Conservation (phyloP, 2,329 filamentous ascomycete species). For the Ascochyta pisi region DNA sequence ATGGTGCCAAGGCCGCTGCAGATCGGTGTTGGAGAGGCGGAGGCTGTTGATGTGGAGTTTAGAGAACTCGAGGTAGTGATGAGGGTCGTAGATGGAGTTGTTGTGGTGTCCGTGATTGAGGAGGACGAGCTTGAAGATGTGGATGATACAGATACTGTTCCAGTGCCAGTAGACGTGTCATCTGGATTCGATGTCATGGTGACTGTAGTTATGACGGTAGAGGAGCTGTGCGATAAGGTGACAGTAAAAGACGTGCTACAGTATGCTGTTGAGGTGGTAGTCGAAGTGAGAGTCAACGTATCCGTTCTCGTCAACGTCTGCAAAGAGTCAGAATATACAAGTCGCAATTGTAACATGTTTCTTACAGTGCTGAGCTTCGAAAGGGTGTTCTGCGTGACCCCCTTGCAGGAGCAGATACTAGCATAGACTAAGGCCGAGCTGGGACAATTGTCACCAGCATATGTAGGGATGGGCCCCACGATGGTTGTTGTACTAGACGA, state of each 20-base stretch:
- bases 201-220: conserved; percentile 5
- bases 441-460: conserved; percentile 28
- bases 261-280: background rate
- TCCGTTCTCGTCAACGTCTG: conserved; percentile 21
- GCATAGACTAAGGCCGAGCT: conserved; percentile 22
- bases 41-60: background rate
- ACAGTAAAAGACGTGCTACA: conserved; percentile 21
- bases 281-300: conserved; percentile 11
- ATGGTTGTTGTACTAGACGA: conserved; percentile 21
- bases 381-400: conserved; percentile 22
- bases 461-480: conserved; percentile 31
- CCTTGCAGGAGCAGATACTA: conserved; percentile 38
- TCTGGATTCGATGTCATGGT: conserved; percentile 1
- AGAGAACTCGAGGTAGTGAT: background rate
- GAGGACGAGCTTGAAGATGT: background rate
- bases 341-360: background rate
- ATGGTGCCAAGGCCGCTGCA: conserved; percentile 11
- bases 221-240: conserved; percentile 17
- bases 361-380: conserved; percentile 33
- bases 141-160: background rate
- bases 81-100: background rate
- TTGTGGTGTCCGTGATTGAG: background rate
- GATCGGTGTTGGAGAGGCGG: conserved; percentile 7
- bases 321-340: conserved; percentile 2
- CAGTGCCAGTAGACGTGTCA: conserved; percentile 3